These are phyloP conservation scores for Sclerotinia spermophila DNA, from an alignment of 2,329 filamentous ascomycete species.

Conservation along the genomic window DNA sequence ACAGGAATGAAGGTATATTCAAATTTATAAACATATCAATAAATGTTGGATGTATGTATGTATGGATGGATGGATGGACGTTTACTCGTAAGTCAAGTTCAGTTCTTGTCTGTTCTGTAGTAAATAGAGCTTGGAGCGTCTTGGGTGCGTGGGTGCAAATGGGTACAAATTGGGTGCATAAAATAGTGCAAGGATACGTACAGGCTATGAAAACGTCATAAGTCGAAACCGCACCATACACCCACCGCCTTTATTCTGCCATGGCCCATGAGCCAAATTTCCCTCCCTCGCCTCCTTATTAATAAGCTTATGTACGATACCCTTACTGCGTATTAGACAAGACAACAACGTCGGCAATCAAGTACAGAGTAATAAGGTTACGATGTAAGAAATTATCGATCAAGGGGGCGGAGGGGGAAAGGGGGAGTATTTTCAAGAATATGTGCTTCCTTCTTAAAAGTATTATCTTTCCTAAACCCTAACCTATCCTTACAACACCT, in stretches of 20 bases:
- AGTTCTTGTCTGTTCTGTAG: not conserved
- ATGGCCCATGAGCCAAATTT: not conserved
- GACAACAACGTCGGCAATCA: not conserved
- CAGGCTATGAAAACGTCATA: constrained; percentile 8
- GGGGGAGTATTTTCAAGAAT: not conserved
- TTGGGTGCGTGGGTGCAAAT: not conserved
- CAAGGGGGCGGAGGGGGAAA: not conserved
- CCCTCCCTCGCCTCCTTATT: not conserved
- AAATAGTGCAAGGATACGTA: constrained; percentile 12
- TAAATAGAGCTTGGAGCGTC: not conserved
- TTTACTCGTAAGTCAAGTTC: not conserved
- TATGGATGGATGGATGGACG: not conserved
- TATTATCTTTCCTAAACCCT: not conserved
- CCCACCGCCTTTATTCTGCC: not conserved
- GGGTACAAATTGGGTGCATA: constrained; percentile 3
- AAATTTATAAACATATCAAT: not conserved
- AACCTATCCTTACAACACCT: not conserved
- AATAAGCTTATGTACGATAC: no score
- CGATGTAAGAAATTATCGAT: no score
- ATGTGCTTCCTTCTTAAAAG: not conserved
- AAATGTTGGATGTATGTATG: not conserved
- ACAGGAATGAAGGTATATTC: not conserved
- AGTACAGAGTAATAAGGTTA: no score
- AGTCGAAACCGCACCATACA: not conserved
- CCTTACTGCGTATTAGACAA: no score